These are phyloP conservation scores for Leishmania arabica DNA, from an alignment of 208 protist genomes.

Conservation along the genomic window DNA sequence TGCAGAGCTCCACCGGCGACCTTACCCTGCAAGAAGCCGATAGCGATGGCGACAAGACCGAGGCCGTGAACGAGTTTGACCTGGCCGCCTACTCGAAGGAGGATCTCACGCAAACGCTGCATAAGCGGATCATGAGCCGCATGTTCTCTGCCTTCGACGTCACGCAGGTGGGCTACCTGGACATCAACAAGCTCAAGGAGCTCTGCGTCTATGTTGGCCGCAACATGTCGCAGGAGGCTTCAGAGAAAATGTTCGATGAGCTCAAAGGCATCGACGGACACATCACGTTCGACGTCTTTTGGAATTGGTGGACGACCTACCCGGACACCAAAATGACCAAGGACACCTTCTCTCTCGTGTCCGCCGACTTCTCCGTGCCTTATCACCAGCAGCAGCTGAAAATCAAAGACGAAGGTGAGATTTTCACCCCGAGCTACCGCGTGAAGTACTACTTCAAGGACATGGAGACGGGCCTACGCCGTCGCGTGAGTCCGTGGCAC, in stretches of 20 bases:
- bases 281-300: slow-evolving; percentile 89
- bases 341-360: slow-evolving; percentile 84
- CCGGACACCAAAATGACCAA: slow-evolving; percentile 47
- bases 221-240: slow-evolving; percentile 39
- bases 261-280: slow-evolving; percentile 50
- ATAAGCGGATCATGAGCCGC: slow-evolving; percentile 84
- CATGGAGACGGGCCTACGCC: slow-evolving; percentile 68
- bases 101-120: slow-evolving; percentile 66
- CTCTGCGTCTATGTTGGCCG: slow-evolving; percentile 84
- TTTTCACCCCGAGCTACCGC: slow-evolving; percentile 92
- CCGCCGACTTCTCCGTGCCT: slow-evolving; percentile 85
- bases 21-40: slow-evolving; percentile 16
- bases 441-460: slow-evolving; percentile 91
- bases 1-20: slow-evolving; percentile 17
- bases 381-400: slow-evolving; percentile 92
- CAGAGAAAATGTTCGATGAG: slow-evolving; percentile 62
- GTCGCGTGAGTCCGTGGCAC: slow-evolving; percentile 92
- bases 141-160: slow-evolving; percentile 92
- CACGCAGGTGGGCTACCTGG: slow-evolving; percentile 74
- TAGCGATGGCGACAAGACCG: slow-evolving; percentile 1
- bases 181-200: slow-evolving; percentile 60
- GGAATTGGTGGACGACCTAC: slow-evolving; percentile 79
- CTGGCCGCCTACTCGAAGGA: slow-evolving; percentile 84
- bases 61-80: slow-evolving; percentile 72
- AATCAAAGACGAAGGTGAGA: slow-evolving; percentile 78